These are phyloP conservation scores for Yamadazyma scolyti DNA, from an alignment of 805 yeast genomes.

Conservation along the genomic window DNA sequence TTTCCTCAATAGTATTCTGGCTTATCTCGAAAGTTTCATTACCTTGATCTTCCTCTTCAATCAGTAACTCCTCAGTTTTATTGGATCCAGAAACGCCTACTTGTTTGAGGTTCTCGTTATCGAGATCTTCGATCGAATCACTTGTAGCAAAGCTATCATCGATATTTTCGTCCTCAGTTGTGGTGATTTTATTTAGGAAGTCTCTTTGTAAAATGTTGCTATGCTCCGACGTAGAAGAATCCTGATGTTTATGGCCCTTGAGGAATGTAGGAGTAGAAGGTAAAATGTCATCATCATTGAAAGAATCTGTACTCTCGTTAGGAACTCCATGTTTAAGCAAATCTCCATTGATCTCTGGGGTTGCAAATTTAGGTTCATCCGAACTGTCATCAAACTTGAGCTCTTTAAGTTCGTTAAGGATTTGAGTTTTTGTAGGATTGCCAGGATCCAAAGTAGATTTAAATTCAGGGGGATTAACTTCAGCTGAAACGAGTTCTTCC, in stretches of 20 bases:
- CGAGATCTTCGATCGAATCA: constrained; percentile 6
- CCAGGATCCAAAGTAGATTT: constrained; percentile 48
- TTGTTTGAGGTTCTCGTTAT: constrained; percentile 8
- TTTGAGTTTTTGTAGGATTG: too few relatives aligned
- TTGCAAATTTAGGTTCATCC: too few relatives aligned
- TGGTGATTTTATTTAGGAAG: constrained; percentile 25
- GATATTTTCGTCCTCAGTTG: constrained; percentile 31
- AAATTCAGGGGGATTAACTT: constrained; percentile 7
- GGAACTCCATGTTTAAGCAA: too few relatives aligned
- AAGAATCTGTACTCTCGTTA: too few relatives aligned
- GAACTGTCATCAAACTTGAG: too few relatives aligned
- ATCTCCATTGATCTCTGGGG: too few relatives aligned
- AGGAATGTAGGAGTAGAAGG: constrained; percentile 1
- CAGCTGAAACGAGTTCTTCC: constrained; percentile 1
- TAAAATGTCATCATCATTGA: constrained; percentile 3
- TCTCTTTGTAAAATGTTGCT: constrained; percentile 15
- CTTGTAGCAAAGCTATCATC: constrained; percentile 17
- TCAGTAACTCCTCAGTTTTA: constrained; percentile 4
- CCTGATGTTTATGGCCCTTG: constrained; percentile 5
- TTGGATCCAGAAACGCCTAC: constrained; percentile 5
- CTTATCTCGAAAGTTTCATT: constrained; percentile 5
- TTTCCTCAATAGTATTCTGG: constrained; percentile 4
- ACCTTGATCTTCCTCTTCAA: constrained; percentile 4
- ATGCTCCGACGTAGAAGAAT: constrained; percentile 11
- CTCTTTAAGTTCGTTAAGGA: too few relatives aligned